Conservation (phyloP, 1,284 basidiomycete genomes). For the Cutaneotrichosporon mucoides region DNA sequence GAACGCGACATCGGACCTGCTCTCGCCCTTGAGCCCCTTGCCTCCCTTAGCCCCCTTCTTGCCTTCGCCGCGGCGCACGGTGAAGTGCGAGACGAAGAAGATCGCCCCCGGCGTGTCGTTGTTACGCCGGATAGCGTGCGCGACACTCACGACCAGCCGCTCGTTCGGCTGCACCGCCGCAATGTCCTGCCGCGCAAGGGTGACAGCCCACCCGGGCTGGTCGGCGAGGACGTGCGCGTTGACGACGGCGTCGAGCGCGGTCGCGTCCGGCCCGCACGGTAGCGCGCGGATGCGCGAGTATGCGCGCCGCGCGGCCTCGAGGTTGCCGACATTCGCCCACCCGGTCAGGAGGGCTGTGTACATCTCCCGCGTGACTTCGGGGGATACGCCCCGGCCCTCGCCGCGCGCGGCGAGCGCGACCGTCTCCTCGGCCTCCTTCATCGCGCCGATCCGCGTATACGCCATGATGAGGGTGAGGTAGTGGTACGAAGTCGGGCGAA, state of each 20-base stretch:
- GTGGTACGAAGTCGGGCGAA: constrained; percentile 29
- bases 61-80: not conserved
- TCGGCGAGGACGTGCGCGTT: not conserved
- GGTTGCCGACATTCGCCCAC: constrained; percentile 6
- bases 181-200: constrained; percentile 9
- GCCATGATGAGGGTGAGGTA: constrained; percentile 36
- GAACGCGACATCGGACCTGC: too few relatives aligned
- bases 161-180: constrained; percentile 6
- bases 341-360: constrained; percentile 23
- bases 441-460: constrained; percentile 33
- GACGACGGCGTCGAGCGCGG: constrained; percentile 9
- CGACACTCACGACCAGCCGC: constrained; percentile 5
- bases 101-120: constrained; percentile 12
- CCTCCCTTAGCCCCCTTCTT: not conserved
- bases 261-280: constrained; percentile 1
- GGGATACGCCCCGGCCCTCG: not conserved
- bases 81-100: constrained; percentile 15
- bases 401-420: constrained; percentile 25
- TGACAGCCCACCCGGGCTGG: constrained; percentile 1
- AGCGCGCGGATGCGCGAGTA: constrained; percentile 6
- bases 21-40: too few relatives aligned
- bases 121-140: constrained; percentile 9
- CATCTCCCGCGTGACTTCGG: constrained; percentile 22
- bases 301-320: not conserved
- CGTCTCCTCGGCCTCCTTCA: constrained; percentile 33